A percentile compares a stretch with the other conserved stretches of the same genome.
phyloP scores from a whole-genome alignment of 495 filamentous ascomycete genomes.

The Penicillium psychrofluorescens region DNA sequence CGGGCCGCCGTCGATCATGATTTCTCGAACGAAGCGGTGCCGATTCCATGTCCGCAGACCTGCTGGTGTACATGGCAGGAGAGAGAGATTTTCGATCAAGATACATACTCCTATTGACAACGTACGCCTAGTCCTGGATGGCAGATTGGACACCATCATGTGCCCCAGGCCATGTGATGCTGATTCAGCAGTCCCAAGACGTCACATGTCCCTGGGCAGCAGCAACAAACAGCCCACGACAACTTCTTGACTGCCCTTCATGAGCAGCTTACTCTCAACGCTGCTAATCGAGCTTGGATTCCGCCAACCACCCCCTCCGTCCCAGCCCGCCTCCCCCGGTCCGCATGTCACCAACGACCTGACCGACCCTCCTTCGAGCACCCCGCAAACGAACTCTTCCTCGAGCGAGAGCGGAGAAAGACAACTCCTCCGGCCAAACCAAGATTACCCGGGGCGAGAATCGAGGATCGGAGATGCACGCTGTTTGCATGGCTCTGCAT shows the following conservation, averaged over 20 bases:
- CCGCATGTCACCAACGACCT: constrained; percentile 10
- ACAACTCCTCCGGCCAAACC: too few relatives aligned
- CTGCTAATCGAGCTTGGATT: constrained; percentile 72
- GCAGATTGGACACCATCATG: too few relatives aligned
- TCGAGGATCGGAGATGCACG: constrained; percentile 14
- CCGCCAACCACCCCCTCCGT: constrained; percentile 51
- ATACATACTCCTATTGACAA: too few relatives aligned
- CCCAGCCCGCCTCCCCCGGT: constrained; percentile 47
- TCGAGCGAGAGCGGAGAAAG: constrained; percentile 6
- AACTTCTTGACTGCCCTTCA: constrained; percentile 25
- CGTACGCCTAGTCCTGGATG: too few relatives aligned
- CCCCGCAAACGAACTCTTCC: constrained; percentile 8
- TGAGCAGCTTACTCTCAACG: constrained; percentile 67
- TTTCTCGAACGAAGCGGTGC: too few relatives aligned
- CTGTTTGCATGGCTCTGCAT: constrained; percentile 16
- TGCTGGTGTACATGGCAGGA: too few relatives aligned
- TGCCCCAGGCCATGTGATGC: not conserved
- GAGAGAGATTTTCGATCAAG: too few relatives aligned
- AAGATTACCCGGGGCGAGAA: not conserved
- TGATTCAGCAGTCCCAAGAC: constrained; percentile 14
- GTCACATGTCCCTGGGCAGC: constrained; percentile 14
- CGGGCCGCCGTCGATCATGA: too few relatives aligned
- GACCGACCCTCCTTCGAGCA: constrained; percentile 6
- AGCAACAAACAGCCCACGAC: too few relatives aligned
- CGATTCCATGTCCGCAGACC: too few relatives aligned